These are phyloP conservation scores for Sutorius eximius DNA, from an alignment of 1,284 basidiomycete species.

Conservation along the genomic window DNA sequence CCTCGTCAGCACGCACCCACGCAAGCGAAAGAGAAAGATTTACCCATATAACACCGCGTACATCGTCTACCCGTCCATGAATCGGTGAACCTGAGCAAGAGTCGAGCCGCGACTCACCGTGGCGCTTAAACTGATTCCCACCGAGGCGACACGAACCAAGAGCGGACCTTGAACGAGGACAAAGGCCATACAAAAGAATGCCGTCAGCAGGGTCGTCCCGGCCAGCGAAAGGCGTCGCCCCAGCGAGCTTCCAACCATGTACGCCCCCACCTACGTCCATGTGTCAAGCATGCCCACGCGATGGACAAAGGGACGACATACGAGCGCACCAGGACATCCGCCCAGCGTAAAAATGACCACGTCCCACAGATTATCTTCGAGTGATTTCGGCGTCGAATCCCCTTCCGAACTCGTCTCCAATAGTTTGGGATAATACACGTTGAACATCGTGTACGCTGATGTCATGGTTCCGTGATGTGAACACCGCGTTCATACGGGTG, in stretches of 20 bases:
- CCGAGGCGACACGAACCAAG: slow-evolving; percentile 73
- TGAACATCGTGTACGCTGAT: slow-evolving; percentile 92
- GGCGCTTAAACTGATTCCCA: slow-evolving; percentile 79
- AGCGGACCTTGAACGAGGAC: slow-evolving; percentile 59
- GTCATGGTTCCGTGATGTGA: background rate
- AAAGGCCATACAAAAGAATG: slow-evolving; percentile 76
- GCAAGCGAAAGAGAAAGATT: slow-evolving; percentile 10
- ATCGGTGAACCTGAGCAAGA: background rate
- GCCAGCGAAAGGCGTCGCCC: slow-evolving; percentile 82
- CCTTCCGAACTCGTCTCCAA: slow-evolving; percentile 58
- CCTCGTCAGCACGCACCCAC: too few species aligned
- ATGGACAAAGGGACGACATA: slow-evolving; percentile 37
- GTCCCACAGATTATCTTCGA: slow-evolving; percentile 76
- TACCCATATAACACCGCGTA: slow-evolving; percentile 87
- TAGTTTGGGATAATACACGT: slow-evolving; percentile 91
- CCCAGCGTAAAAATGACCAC: slow-evolving; percentile 82
- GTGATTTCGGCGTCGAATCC: slow-evolving; percentile 42
- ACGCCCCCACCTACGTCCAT: slow-evolving; percentile 75
- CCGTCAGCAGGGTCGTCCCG: slow-evolving; percentile 79
- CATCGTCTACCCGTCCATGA: slow-evolving; percentile 60
- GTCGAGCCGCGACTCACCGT: slow-evolving; percentile 53
- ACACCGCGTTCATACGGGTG: slow-evolving; percentile 4
- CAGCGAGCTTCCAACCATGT: slow-evolving; percentile 76
- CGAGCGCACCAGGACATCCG: slow-evolving; percentile 85
- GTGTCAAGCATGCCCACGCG: slow-evolving; percentile 4